Conservation (phyloP, 2,329 filamentous ascomycete species). For the Orbilia brochopaga region DNA sequence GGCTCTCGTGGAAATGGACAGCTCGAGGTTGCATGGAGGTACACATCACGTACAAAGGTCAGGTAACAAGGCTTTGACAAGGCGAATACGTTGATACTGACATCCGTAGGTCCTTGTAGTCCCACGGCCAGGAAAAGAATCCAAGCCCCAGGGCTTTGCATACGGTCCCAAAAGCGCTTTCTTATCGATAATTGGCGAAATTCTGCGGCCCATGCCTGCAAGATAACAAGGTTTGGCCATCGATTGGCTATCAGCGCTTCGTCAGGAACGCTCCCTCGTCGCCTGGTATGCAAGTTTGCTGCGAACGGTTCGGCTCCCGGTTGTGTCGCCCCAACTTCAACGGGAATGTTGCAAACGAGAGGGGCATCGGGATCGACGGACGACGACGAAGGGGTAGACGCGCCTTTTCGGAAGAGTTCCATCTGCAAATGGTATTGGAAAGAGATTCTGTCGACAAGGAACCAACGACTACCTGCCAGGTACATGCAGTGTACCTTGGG, state of each 20-base stretch:
- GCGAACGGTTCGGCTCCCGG: conserved; percentile 35
- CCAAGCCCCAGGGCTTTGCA: conserved; percentile 41
- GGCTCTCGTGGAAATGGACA: too few species aligned
- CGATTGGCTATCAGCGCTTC: conserved; percentile 39
- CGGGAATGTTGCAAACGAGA: conserved; percentile 39
- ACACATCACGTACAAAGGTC: neutral
- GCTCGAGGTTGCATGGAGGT: neutral
- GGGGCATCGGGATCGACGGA: conserved; percentile 29
- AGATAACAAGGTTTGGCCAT: conserved; percentile 16
- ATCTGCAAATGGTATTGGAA: conserved; percentile 4
- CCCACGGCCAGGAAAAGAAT: conserved; percentile 44
- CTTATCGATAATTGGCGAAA: conserved; percentile 50
- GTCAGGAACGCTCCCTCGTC: conserved; percentile 28
- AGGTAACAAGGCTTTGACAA: neutral
- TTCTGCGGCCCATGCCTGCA: conserved; percentile 27
- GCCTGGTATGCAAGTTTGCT: conserved; percentile 46
- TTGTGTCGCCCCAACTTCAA: conserved; percentile 47
- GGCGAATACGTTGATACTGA: conserved; percentile 10
- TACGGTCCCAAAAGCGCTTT: conserved; percentile 17
- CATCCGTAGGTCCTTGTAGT: neutral
- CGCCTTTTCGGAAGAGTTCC: neutral
- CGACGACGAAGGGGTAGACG: conserved; percentile 23
- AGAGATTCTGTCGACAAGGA: neutral
- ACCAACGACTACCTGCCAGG: neutral
- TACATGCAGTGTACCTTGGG: neutral